These are phyloP conservation scores for Phytophthora pini DNA, from an alignment of 352 stramenopile species.

Conservation along the genomic window DNA sequence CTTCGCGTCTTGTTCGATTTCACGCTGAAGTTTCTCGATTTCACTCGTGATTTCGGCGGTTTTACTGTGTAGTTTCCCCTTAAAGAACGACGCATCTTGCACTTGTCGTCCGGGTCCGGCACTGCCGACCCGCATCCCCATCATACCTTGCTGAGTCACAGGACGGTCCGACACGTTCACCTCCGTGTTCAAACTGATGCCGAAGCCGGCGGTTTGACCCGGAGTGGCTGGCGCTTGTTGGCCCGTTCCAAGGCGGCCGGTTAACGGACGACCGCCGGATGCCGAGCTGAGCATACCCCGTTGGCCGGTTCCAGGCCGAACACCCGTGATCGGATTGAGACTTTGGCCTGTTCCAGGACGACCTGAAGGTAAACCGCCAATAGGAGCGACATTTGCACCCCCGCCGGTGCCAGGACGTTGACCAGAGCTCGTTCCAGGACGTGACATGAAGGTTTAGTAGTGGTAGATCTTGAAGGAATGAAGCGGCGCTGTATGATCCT, in stretches of 20 bases:
- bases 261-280: constrained; percentile 57
- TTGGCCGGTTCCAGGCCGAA: constrained; percentile 63
- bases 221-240: constrained; percentile 65
- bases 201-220: constrained; percentile 70
- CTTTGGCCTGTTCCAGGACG: constrained; percentile 67
- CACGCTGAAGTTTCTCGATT: constrained; percentile 79
- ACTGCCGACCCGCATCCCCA: constrained; percentile 87
- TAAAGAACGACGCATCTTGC: constrained; percentile 91
- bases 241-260: constrained; percentile 56
- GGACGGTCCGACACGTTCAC: constrained; percentile 92
- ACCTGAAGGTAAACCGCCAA: constrained; percentile 28
- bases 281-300: constrained; percentile 54
- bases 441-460: constrained; percentile 19
- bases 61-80: constrained; percentile 91
- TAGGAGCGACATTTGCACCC: constrained; percentile 25
- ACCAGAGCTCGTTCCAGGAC: constrained; percentile 60
- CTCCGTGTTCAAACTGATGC: constrained; percentile 89
- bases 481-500: constrained; percentile 8
- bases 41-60: constrained; percentile 87
- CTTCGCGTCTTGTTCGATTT: constrained; percentile 88
- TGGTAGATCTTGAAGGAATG: not conserved
- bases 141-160: constrained; percentile 94
- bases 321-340: constrained; percentile 64
- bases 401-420: constrained; percentile 65
- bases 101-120: constrained; percentile 79